Percentiles rank a stretch among this genome's conserved stretches.
Evolutionary conservation across 2,329 filamentous ascomycete genomes (phyloP).

Genomic region (Thelonectria discophora): DNA sequence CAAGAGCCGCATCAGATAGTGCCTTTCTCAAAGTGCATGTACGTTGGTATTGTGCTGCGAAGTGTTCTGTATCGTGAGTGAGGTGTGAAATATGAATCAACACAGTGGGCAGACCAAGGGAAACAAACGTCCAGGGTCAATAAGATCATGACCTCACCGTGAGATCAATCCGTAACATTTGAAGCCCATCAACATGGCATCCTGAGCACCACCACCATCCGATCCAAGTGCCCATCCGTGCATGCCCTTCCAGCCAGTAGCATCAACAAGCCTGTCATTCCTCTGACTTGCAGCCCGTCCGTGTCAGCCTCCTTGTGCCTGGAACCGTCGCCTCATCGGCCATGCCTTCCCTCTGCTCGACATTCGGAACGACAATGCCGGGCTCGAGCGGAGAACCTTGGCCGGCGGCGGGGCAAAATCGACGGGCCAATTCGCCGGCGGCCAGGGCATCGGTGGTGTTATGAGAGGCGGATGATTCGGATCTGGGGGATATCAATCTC

Average conservation of each 20-base stretch:
- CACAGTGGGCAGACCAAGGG: too few species aligned
- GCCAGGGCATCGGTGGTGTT: slow-evolving; percentile 12
- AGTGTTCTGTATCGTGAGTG: too few species aligned
- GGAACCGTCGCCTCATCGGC: not conserved
- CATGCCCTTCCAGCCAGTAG: not conserved
- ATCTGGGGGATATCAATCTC: not conserved
- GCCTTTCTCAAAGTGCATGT: not conserved
- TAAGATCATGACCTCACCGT: too few species aligned
- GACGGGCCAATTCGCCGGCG: slow-evolving; percentile 19
- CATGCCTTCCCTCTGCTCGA: not conserved
- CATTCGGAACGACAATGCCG: slow-evolving; percentile 8
- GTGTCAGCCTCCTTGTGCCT: not conserved
- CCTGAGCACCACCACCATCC: not conserved
- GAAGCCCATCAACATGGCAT: not conserved
- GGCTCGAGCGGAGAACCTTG: slow-evolving; percentile 1
- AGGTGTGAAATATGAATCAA: too few species aligned
- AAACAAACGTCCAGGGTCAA: too few species aligned
- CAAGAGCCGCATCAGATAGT: too few species aligned
- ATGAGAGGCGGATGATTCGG: slow-evolving; percentile 6
- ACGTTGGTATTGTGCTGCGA: not conserved
- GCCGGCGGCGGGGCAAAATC: slow-evolving; percentile 18
- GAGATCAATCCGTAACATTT: too few species aligned
- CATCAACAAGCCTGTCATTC: not conserved
- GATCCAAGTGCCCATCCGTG: not conserved
- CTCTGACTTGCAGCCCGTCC: not conserved